Evolutionary conservation across 805 yeast species (phyloP).

Genomic region (Clavispora phyllophila): DNA sequence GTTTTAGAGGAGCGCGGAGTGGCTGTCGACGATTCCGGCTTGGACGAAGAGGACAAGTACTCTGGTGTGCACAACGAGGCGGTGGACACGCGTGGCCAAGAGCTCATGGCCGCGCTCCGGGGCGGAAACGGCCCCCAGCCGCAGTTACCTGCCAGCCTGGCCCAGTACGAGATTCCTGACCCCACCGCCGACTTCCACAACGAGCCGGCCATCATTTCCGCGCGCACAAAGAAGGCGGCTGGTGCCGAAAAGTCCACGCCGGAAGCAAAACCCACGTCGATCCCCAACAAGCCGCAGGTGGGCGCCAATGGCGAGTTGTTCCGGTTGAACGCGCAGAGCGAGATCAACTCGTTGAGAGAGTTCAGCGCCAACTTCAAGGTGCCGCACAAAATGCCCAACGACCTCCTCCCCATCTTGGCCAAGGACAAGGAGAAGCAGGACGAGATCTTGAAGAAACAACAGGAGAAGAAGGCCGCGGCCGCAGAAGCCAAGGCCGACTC

Average conservation of each 20-base stretch:
- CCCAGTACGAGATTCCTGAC: slow-evolving; percentile 44
- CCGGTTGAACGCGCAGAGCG: slow-evolving; percentile 51
- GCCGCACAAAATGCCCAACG: slow-evolving; percentile 54
- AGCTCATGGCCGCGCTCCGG: slow-evolving; percentile 44
- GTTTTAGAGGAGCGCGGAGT: slow-evolving; percentile 89
- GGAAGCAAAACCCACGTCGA: slow-evolving; percentile 4
- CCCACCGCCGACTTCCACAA: slow-evolving; percentile 39
- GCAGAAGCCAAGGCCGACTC: slow-evolving; percentile 2
- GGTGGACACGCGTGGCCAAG: slow-evolving; percentile 53
- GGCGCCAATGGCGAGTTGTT: slow-evolving; percentile 30
- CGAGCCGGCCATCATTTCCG: slow-evolving; percentile 64
- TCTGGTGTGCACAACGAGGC: slow-evolving; percentile 56
- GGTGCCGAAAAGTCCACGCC: slow-evolving; percentile 2
- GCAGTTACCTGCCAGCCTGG: slow-evolving; percentile 41
- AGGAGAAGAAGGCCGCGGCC: slow-evolving; percentile 5
- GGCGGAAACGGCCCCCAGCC: slow-evolving; percentile 52
- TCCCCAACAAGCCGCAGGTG: slow-evolving; percentile 7
- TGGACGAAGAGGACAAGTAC: slow-evolving; percentile 94
- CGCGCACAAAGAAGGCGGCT: slow-evolving; percentile 9
- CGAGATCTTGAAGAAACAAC: slow-evolving; percentile 46
- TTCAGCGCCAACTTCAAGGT: slow-evolving; percentile 81
- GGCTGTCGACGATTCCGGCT: slow-evolving; percentile 70
- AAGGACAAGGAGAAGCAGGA: slow-evolving; percentile 64
- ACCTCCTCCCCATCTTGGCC: slow-evolving; percentile 63
- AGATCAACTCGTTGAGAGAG: slow-evolving; percentile 65